Evolutionary conservation across 139 green algal species (phyloP).

Genomic region (Haematococcus lacustris): DNA sequence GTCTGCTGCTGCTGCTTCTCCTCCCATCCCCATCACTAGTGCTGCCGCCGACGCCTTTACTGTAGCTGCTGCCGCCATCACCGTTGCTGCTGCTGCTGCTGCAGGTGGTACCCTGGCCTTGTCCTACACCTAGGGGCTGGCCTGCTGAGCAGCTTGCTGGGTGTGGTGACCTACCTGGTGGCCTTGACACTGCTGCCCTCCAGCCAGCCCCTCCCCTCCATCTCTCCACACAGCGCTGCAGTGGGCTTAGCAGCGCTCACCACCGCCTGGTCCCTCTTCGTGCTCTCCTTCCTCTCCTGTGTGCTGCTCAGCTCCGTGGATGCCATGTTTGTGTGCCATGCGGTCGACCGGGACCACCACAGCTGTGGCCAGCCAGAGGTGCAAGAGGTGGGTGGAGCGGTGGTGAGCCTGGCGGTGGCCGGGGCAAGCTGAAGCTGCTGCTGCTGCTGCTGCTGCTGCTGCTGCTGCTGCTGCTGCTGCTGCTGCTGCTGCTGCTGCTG

Average conservation of each 20-base stretch:
- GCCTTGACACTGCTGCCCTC: too few relatives aligned
- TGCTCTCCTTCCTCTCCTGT: not conserved
- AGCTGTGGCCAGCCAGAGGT: not conserved
- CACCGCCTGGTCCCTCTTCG: not conserved
- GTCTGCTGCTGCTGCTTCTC: too few relatives aligned
- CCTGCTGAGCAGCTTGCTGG: not conserved
- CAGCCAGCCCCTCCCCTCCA: too few relatives aligned
- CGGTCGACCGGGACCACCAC: not conserved
- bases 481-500: conserved; percentile 9
- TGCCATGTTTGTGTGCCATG: not conserved
- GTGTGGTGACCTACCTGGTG: not conserved
- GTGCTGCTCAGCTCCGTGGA: not conserved
- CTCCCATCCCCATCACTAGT: not conserved
- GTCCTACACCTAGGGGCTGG: not conserved
- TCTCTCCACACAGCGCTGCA: too few relatives aligned
- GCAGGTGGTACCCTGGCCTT: too few relatives aligned
- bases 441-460: conserved; percentile 3
- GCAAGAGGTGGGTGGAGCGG: not conserved
- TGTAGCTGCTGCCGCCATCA: not conserved
- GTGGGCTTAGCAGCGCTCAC: not conserved
- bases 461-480: conserved; percentile 1
- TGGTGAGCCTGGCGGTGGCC: conserved; percentile 6
- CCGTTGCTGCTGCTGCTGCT: not conserved
- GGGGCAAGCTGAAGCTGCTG: not conserved
- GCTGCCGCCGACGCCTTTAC: not conserved